Percentiles rank a stretch among this genome's conserved stretches.
phyloP scores from a whole-genome alignment of 352 stramenopile species.

The Phytophthora hybrid region DNA sequence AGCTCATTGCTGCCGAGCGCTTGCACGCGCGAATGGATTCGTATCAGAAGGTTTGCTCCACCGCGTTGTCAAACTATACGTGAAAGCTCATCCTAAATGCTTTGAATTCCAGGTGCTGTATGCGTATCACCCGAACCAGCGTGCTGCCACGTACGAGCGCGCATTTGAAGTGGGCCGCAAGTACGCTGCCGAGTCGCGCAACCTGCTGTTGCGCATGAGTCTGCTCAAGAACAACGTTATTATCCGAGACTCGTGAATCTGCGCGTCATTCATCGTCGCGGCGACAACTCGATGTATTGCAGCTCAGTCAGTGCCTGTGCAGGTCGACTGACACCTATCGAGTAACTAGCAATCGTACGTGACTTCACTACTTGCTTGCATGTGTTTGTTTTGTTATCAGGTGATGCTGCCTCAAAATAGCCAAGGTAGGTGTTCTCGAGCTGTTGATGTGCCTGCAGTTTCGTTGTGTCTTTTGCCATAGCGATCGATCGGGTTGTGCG shows the following conservation, averaged over 20 bases:
- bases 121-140: constrained; percentile 82
- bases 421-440: neutral
- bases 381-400: neutral
- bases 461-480: constrained; percentile 4
- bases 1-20: constrained; percentile 77
- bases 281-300: neutral
- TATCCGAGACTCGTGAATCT: constrained; percentile 69
- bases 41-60: constrained; percentile 76
- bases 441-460: constrained; percentile 4
- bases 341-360: constrained; percentile 30
- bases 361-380: neutral
- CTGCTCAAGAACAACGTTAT: constrained; percentile 88
- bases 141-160: constrained; percentile 77
- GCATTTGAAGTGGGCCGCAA: constrained; percentile 85
- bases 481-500: neutral
- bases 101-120: constrained; percentile 67
- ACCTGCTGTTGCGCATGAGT: constrained; percentile 87
- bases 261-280: neutral
- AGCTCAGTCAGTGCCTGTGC: neutral
- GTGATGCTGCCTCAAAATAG: neutral
- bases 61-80: neutral
- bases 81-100: neutral
- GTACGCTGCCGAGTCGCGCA: constrained; percentile 84
- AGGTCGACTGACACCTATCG: neutral
- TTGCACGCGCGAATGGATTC: constrained; percentile 89